Evolutionary conservation across 192 early-diverging fungal species (phyloP), one percentile per base, ranked within the genome.

Genomic region (Tieghemiomyces parasiticus): DNA sequence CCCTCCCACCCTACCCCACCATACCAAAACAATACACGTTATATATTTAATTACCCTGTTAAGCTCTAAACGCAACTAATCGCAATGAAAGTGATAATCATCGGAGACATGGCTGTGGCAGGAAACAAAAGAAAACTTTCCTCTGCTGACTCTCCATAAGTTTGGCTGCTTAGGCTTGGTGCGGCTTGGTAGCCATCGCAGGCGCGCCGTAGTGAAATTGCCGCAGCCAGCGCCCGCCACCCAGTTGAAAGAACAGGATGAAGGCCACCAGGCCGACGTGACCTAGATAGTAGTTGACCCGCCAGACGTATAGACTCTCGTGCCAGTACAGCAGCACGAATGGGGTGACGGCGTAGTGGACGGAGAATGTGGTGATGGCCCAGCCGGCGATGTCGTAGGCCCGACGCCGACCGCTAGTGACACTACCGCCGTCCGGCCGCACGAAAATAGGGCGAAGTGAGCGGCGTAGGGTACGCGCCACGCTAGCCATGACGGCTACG

Each of bases 381-480:
- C 79, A 89, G n/a, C 88, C 87, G 45, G 76, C 60, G 2, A 84
- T 31, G 61, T 91, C 83, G 65, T 95, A 95, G 26, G 72, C 53
- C 10, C 26, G 63, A 65, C 82, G 86, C 2, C 52, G 46, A 9
- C 20, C 4, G 4, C 22, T 45, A 14, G 26, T 30, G 0, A 20
- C 29, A 6, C 50, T 47, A 31, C 34, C 14, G 1, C 0, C 52
- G 53, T 35, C 65, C 0, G 61, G 60, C 13, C 58, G 62, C 33
- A 81, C 46, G 52, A 84, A 74, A 29, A 85, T 62, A 4, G 86
- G 83, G 2, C 83, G 76, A 29, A 91, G 22, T 35, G 65, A 68
- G 16, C 82, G 74, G 45, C 88, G 81, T 32, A 90, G 28, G 1
- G 68, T 70, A 60, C 48, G 62, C 25, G 58, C 52, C 10, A 62